These are phyloP conservation scores for Ramalina peruviana DNA, from an alignment of 495 filamentous ascomycete genomes.

Conservation along the genomic window DNA sequence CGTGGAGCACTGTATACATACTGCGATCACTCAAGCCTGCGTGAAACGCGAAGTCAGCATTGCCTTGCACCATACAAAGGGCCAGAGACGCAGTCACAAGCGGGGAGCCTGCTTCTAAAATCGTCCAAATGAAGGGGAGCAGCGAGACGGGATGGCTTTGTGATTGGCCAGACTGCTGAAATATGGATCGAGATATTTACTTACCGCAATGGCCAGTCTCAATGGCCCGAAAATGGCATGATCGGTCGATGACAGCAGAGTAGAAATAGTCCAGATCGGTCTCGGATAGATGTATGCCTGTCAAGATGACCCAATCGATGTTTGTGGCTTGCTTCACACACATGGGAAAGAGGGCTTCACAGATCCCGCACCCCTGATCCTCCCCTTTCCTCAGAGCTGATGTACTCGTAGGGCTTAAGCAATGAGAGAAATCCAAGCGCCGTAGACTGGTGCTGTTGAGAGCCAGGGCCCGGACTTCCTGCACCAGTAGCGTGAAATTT, in stretches of 20 bases:
- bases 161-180: slow-evolving; percentile 5
- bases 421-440: slow-evolving; percentile 39
- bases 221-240: slow-evolving; percentile 59
- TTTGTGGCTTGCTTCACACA: slow-evolving; percentile 61
- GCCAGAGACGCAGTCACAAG: slow-evolving; percentile 30
- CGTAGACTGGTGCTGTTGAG: slow-evolving; percentile 26
- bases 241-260: slow-evolving; percentile 48
- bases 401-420: slow-evolving; percentile 29
- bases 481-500: slow-evolving; percentile 48
- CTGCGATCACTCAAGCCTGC: slow-evolving; percentile 29
- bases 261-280: slow-evolving; percentile 62
- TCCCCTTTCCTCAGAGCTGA: slow-evolving; percentile 33
- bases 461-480: slow-evolving; percentile 60
- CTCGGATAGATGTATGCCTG: slow-evolving; percentile 71
- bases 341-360: slow-evolving; percentile 63
- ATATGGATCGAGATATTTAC: slow-evolving; percentile 28
- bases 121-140: background rate
- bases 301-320: slow-evolving; percentile 68
- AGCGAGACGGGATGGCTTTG: background rate
- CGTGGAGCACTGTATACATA: slow-evolving; percentile 14
- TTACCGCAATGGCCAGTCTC: slow-evolving; percentile 65
- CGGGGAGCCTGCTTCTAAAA: slow-evolving; percentile 25
- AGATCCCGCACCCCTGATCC: slow-evolving; percentile 63
- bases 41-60: too few relatives aligned
- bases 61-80: too few relatives aligned